These are phyloP conservation scores for Dactylellina cionopaga DNA, from an alignment of 2,329 filamentous ascomycete species.

Conservation along the genomic window DNA sequence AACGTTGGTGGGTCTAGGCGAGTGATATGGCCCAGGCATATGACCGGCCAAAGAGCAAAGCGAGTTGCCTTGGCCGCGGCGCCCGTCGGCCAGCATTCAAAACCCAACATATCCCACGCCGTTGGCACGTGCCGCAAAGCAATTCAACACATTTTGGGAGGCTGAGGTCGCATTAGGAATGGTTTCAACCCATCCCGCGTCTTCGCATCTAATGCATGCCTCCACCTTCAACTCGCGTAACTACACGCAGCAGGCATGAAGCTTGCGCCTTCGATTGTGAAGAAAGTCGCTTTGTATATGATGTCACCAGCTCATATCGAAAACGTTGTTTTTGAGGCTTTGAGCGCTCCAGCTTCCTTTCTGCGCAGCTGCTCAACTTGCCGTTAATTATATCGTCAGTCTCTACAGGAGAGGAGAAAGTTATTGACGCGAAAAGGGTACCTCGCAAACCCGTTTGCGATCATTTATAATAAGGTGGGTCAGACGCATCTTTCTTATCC, in stretches of 20 bases:
- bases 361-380: too few relatives aligned
- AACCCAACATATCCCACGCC: slow-evolving; percentile 38
- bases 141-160: too few relatives aligned
- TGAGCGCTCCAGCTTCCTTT: too few relatives aligned
- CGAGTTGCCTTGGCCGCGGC: slow-evolving; percentile 28
- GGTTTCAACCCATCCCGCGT: slow-evolving; percentile 8
- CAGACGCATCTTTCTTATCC: slow-evolving; percentile 21
- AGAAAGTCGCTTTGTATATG: slow-evolving; percentile 13
- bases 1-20: background rate
- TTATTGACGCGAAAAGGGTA: too few relatives aligned
- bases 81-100: slow-evolving; percentile 40
- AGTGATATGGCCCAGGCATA: too few relatives aligned
- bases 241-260: slow-evolving; percentile 22
- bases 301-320: slow-evolving; percentile 7
- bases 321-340: background rate
- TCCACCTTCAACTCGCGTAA: slow-evolving; percentile 37
- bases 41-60: slow-evolving; percentile 3
- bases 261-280: slow-evolving; percentile 17
- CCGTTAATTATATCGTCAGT: too few relatives aligned
- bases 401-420: too few relatives aligned
- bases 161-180: slow-evolving; percentile 23
- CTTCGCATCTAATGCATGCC: background rate
- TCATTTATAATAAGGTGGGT: background rate
- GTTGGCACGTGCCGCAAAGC: slow-evolving; percentile 30
- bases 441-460: background rate